Base-by-base conservation (phyloP, 1,284 basidiomycete species). In the Leccinum griseonigrum region DNA sequence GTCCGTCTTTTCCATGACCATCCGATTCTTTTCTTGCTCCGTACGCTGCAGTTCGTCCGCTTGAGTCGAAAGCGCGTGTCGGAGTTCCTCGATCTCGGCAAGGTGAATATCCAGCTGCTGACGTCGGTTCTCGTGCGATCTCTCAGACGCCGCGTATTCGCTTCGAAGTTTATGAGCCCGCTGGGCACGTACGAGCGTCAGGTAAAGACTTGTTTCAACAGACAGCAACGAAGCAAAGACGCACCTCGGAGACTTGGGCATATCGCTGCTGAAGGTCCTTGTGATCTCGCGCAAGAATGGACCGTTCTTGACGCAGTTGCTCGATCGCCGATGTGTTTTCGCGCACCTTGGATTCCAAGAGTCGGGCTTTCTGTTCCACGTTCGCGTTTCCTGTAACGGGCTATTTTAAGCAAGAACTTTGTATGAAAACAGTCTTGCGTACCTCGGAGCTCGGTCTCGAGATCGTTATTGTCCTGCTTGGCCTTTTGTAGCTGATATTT, bases 61-160 rank as follows among this genome's bases (percentile, higher is more conserved):
- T 62, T 89, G 87, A 38, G 80, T 77, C 13, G 85, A 80, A 26
- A 92, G 79, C 2, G 86, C 84, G 2, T 77, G 79, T 18, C 84
- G 83, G 11, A 92, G 83, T 40, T 91, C 88, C 13, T 90, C 86
- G 57, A 93, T 87, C 73, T 93, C 91, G 16, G 80, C 76, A 13
- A 85, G 79, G 58, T 86, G 84, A 14, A 87, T 75, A 68, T 92
- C 89, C 34, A 93, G 83, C 62, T 90, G 84, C 63, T 89, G 85
- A 1, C 88, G 85, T 38, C 86, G 83, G 57, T 83, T 80, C 62
- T 91, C 87, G 67, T 92, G 91, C 14, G 86, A 82, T n/a, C 77
- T 81, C 54, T 90, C 86, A 28, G 85, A 85, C 0, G 79, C 73
- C 11, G 81, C 77, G 63, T 87, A 83, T 61, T 88, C 81, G 56